Evolutionary conservation across 371 early-diverging fungal species (phyloP).

Genomic region (Rhizopus sp.): DNA sequence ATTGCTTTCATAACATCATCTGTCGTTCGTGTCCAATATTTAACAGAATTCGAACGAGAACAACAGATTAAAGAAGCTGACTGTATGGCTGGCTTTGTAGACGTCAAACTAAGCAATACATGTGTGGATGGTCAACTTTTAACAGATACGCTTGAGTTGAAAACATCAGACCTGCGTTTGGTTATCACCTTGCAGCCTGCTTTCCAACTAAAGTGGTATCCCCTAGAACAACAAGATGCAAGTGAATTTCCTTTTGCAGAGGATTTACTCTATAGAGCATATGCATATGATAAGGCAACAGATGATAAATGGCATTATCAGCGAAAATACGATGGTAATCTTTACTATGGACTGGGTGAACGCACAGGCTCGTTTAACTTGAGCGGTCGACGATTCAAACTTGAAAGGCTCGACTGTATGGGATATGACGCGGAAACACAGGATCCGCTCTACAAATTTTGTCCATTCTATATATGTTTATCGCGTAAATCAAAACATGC

Average conservation of each 20-base stretch:
- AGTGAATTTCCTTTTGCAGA: slow-evolving; percentile 46
- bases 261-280: slow-evolving; percentile 56
- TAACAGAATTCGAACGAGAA: slow-evolving; percentile 2
- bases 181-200: slow-evolving; percentile 20
- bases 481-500: slow-evolving; percentile 35
- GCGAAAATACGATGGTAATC: slow-evolving; percentile 20
- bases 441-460: slow-evolving; percentile 66
- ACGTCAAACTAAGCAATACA: neutral
- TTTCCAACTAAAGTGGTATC: slow-evolving; percentile 25
- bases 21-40: slow-evolving; percentile 24
- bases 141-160: slow-evolving; percentile 9
- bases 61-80: neutral
- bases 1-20: slow-evolving; percentile 18
- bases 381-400: slow-evolving; percentile 47
- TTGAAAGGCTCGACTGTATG: slow-evolving; percentile 57
- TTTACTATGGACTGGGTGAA: slow-evolving; percentile 60
- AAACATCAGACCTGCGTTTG: slow-evolving; percentile 20
- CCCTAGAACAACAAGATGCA: neutral
- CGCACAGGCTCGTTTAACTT: slow-evolving; percentile 50
- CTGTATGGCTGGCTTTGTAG: neutral
- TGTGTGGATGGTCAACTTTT: neutral
- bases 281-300: slow-evolving; percentile 35
- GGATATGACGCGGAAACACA: slow-evolving; percentile 57
- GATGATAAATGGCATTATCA: slow-evolving; percentile 44
- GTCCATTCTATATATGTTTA: slow-evolving; percentile 53